Conservation (phyloP, 176 grass and related monocot species). For the Phoenix dactylifera region DNA sequence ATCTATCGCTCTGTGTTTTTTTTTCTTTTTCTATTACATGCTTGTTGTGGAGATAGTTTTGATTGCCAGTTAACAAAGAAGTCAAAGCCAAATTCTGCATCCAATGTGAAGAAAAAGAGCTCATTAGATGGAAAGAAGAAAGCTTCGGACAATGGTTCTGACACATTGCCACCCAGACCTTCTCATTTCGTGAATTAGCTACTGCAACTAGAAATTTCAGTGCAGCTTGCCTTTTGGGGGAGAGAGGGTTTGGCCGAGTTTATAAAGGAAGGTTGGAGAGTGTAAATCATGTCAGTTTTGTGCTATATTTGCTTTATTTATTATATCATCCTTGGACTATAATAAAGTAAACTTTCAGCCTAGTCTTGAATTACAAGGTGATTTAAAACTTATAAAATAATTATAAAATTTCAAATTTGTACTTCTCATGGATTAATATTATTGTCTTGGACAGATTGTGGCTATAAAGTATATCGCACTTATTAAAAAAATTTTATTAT, state of each 20-base stretch:
- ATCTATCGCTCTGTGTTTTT: too few relatives aligned
- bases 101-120: conserved; percentile 28
- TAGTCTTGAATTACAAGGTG: too few relatives aligned
- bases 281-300: conserved; percentile 39
- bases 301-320: not conserved
- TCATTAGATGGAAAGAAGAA: conserved; percentile 25
- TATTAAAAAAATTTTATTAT: too few relatives aligned
- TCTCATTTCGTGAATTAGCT: conserved; percentile 55
- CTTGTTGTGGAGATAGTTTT: too few relatives aligned
- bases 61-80: too few relatives aligned
- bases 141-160: conserved; percentile 24
- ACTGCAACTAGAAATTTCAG: conserved; percentile 52
- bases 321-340: not conserved
- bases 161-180: conserved; percentile 56
- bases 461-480: conserved; percentile 24
- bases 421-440: not conserved
- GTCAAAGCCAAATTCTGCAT: not conserved
- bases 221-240: conserved; percentile 61
- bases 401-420: not conserved
- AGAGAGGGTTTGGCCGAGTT: conserved; percentile 67
- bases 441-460: conserved; percentile 26
- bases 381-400: not conserved
- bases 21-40: too few relatives aligned
- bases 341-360: too few relatives aligned
- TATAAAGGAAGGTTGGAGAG: conserved; percentile 61